Conservation (phyloP, 441 rosid genomes). For the Raphanus hybrid region DNA sequence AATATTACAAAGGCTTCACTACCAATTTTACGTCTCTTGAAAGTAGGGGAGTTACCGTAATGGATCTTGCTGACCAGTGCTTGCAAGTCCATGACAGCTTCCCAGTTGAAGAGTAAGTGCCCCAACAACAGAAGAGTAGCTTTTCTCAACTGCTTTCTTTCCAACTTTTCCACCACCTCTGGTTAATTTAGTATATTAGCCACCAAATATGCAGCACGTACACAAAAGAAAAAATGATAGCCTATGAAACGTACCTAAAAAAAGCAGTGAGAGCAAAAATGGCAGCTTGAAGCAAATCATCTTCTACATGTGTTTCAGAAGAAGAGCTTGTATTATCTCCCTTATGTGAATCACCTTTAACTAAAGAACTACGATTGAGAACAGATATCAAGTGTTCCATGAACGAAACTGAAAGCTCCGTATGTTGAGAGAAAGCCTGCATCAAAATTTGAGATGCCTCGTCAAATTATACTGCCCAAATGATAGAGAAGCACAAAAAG, state of each 20-base stretch:
- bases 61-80: slow-evolving; percentile 86
- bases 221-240: slow-evolving; percentile 32
- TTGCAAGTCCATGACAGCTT: slow-evolving; percentile 90
- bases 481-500: background rate
- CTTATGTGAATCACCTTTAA: slow-evolving; percentile 65
- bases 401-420: slow-evolving; percentile 73
- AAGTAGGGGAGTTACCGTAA: slow-evolving; percentile 61
- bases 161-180: slow-evolving; percentile 99
- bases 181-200: slow-evolving; percentile 43
- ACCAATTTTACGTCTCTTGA: slow-evolving; percentile 27
- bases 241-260: slow-evolving; percentile 67
- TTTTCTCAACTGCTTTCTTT: slow-evolving; percentile 91
- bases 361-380: slow-evolving; percentile 62
- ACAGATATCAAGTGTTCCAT: slow-evolving; percentile 85
- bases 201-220: slow-evolving; percentile 36
- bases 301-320: slow-evolving; percentile 60
- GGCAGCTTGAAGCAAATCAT: slow-evolving; percentile 88
- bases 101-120: slow-evolving; percentile 94
- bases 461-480: background rate
- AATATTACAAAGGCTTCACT: slow-evolving; percentile 21
- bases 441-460: slow-evolving; percentile 24
- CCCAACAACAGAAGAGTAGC: slow-evolving; percentile 89
- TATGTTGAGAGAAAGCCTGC: slow-evolving; percentile 93
- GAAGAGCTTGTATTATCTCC: slow-evolving; percentile 58
- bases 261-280: slow-evolving; percentile 92